A percentile compares a stretch with the other conserved stretches of the same genome.
Conservation (phyloP, 192 early-diverging fungal genomes). For the Radiomyces spectabilis region DNA sequence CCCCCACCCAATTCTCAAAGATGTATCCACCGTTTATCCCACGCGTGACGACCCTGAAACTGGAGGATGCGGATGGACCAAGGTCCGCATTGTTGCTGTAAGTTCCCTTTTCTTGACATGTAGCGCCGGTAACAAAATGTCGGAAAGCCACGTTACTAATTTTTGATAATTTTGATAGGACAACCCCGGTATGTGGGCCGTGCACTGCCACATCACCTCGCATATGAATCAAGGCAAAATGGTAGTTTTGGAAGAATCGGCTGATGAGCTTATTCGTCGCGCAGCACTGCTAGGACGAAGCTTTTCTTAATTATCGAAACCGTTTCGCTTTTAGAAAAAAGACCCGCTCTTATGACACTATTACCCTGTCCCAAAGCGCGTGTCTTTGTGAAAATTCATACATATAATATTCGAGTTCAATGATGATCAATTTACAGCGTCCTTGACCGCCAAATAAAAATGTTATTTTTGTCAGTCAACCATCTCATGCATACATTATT, state of each 20-base stretch:
- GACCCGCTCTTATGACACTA: too few relatives aligned
- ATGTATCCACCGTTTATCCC: slow-evolving; percentile 11
- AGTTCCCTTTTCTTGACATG: too few relatives aligned
- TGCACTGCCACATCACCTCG: slow-evolving; percentile 32
- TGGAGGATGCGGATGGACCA: slow-evolving; percentile 19
- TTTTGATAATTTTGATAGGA: slow-evolving; percentile 12
- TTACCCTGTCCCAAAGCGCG: too few relatives aligned
- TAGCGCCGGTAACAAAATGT: background rate
- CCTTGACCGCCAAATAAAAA: too few relatives aligned
- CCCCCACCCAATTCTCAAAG: slow-evolving; percentile 4
- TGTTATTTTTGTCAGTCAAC: too few relatives aligned
- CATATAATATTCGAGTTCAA: too few relatives aligned
- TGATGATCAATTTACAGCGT: too few relatives aligned
- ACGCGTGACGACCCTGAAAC: background rate
- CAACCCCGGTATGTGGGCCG: slow-evolving; percentile 24
- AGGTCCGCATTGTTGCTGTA: slow-evolving; percentile 13
- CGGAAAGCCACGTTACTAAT: background rate
- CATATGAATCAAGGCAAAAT: slow-evolving; percentile 33
- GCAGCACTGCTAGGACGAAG: too few relatives aligned
- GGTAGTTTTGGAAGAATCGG: slow-evolving; percentile 17
- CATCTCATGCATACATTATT: too few relatives aligned
- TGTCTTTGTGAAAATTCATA: too few relatives aligned
- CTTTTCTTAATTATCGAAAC: too few relatives aligned
- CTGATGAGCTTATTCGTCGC: background rate
- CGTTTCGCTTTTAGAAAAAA: too few relatives aligned